Base-by-base conservation (phyloP, 2,329 filamentous ascomycete genomes). In the Aspergillus viridinutans region DNA sequence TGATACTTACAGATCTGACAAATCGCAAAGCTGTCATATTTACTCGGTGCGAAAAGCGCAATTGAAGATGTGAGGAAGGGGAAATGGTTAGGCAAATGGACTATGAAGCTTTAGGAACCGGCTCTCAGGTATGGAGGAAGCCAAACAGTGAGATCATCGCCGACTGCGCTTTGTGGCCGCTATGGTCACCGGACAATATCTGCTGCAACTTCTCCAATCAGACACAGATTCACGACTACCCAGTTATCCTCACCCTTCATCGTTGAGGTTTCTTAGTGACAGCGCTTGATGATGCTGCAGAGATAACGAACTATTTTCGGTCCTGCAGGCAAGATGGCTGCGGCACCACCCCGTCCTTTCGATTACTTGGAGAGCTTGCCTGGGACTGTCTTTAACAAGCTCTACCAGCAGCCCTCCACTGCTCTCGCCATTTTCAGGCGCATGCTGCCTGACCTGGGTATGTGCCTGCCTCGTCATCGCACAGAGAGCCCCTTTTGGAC, bases 361-460 rank as follows among this genome's bases (percentile, higher is more conserved):
- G 92, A 97, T 72, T 97, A 96, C 77, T 87, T 97, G 72, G 92
- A 97, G 82, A 86, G 88, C 72, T 87, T 96, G 69, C 90, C 90
- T 51, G 91, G 92, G 62, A 91, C 90, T 45, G 95, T 91, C 38
- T 96, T 97, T 75, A 85, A 86, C 72, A 89, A 90, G 74, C 83
- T 99, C 49, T 99, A 99, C 81, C 89, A 92, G 78, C 92, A 97
- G 80, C 94, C 94, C 29, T 96, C 93, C 45, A 96, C 94, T 1
- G 90, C 92, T 40, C 86, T 99, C 64, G 94, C 94, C 64, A 92
- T 99, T 69, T 97, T 97, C 74, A 86, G 94, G 65, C 92, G 94
- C 78, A 97, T 99, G 92, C 84, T 99, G 57, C 91, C 94, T 57
- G 90, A 95, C 70, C 78, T 97, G 60, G 91, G 90, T 92, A 81